A percentile compares a stretch with the other conserved stretches of the same genome.
phyloP scores from a whole-genome alignment of 169 alveolate species.

The Plasmodium fragile region DNA sequence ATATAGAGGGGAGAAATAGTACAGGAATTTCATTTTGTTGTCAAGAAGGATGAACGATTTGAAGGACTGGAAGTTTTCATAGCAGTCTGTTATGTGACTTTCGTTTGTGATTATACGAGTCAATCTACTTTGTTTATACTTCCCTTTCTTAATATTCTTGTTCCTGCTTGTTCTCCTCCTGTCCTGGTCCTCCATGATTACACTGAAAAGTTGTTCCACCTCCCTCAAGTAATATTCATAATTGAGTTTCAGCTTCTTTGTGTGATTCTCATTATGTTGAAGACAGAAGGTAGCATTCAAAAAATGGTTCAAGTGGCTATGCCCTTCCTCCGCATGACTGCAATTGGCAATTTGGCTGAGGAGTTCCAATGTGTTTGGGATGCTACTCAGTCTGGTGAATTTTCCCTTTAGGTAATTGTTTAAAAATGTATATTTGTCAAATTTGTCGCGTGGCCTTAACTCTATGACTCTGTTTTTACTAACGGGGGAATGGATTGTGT shows the following conservation, averaged over 20 bases:
- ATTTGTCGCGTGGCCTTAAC: background rate
- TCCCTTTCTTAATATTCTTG: background rate
- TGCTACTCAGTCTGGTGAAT: background rate
- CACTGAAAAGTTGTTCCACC: constrained; percentile 32
- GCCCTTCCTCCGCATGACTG: background rate
- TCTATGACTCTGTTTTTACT: background rate
- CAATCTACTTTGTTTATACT: background rate
- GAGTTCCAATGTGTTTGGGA: constrained; percentile 36
- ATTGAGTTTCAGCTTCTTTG: constrained; percentile 38
- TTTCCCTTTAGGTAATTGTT: constrained; percentile 26
- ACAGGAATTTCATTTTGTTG: constrained; percentile 45
- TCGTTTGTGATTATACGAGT: background rate
- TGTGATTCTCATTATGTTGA: constrained; percentile 1
- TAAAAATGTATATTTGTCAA: constrained; percentile 33
- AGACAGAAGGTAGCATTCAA: background rate
- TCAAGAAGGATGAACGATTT: constrained; percentile 22
- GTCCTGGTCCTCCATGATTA: background rate
- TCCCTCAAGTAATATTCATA: constrained; percentile 43
- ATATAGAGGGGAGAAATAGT: constrained; percentile 36
- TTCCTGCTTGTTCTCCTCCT: background rate
- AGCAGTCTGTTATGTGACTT: constrained; percentile 5
- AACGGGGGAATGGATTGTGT: background rate
- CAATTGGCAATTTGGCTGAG: constrained; percentile 7
- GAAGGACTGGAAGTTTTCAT: constrained; percentile 20
- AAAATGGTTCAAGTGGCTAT: background rate